Evolutionary conservation across 768 basidiomycete genomes (phyloP).

Genomic region (Lentinus tigrinus): DNA sequence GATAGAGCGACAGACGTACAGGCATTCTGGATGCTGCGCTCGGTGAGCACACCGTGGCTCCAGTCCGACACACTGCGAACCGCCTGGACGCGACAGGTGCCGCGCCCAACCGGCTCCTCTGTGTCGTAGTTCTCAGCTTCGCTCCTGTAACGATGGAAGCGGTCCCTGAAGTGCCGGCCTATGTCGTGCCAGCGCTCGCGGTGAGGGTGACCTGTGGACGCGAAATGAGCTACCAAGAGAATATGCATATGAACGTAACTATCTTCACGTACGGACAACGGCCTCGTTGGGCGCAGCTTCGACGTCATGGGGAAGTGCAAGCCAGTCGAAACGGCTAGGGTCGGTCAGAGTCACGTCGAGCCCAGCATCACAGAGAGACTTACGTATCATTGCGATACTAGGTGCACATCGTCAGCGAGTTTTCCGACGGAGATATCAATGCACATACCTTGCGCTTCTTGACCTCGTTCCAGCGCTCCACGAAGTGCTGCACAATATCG

Average conservation of each 20-base stretch:
- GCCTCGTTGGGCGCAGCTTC: slow-evolving; percentile 62
- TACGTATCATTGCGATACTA: slow-evolving; percentile 46
- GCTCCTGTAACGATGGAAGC: slow-evolving; percentile 47
- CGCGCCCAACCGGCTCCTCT: slow-evolving; percentile 42
- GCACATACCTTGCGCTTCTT: slow-evolving; percentile 71
- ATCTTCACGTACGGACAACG: slow-evolving; percentile 47
- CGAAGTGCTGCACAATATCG: slow-evolving; percentile 91
- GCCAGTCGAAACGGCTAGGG: slow-evolving; percentile 56
- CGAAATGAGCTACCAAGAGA: background rate
- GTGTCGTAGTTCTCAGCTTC: slow-evolving; percentile 34
- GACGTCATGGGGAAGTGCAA: slow-evolving; percentile 78
- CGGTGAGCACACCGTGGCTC: slow-evolving; percentile 89
- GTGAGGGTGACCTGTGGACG: slow-evolving; percentile 59
- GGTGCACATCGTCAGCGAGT: background rate
- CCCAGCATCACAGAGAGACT: slow-evolving; percentile 18
- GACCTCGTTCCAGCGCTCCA: slow-evolving; percentile 89
- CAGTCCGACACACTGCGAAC: slow-evolving; percentile 89
- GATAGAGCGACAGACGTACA: slow-evolving; percentile 41
- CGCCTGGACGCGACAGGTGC: slow-evolving; percentile 72
- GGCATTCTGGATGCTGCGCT: slow-evolving; percentile 91
- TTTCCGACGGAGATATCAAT: background rate
- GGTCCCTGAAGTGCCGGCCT: slow-evolving; percentile 61
- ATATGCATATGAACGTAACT: background rate
- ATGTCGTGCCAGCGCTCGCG: slow-evolving; percentile 56
- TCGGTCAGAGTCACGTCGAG: background rate